Evolutionary conservation across 495 filamentous ascomycete species (phyloP), one percentile per base, ranked within the genome.

Genomic region (Penicillium coprophilum): DNA sequence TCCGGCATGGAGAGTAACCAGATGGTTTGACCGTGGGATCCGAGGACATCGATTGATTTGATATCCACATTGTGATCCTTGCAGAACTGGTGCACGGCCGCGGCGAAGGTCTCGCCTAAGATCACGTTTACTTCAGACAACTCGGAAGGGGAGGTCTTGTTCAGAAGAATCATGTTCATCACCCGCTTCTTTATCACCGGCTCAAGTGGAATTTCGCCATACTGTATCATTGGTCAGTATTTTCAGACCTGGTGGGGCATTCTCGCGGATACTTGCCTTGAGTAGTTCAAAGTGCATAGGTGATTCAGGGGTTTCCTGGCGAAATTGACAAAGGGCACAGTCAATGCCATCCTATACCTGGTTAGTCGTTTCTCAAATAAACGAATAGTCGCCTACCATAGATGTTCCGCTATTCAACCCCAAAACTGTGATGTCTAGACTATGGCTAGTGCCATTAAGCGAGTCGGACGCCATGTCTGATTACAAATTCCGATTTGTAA

Each of bases 1-100:
- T 74, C 69, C 1, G 80, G 80, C 78, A 83, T 82, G 41, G 71
- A 73, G 28, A 81, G 70, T 6, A 82, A 70, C 80, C 79, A 85
- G 43, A 85, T 83, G 2, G 82, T 84, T 57, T 84, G 81, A 11
- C 81, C 82, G 50, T 84, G 80, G 11, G 79, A 82, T 15, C 80
- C 82, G n/a, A 85, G 64, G 23, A 73, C 72, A 41, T 84, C 81
- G 46, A 85, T 79, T 7, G 70, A 65, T 49, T 73, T 68, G 41
- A 81, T 67, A 34, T 78, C 70, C 34, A 82, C 63, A 9, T 65
- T 24, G 51, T 80, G 68, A 31, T 79, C 71, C 21, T 70, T 64
- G 53, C 73, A 77, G 66, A 75, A 83, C 32, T 75, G 65, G 40
- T 75, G 72, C 34, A 73, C 78, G 8, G 80, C 77, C 2, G 71